phyloP scores from a whole-genome alignment of 306 rosid genomes.

The Cicer yamashitae region DNA sequence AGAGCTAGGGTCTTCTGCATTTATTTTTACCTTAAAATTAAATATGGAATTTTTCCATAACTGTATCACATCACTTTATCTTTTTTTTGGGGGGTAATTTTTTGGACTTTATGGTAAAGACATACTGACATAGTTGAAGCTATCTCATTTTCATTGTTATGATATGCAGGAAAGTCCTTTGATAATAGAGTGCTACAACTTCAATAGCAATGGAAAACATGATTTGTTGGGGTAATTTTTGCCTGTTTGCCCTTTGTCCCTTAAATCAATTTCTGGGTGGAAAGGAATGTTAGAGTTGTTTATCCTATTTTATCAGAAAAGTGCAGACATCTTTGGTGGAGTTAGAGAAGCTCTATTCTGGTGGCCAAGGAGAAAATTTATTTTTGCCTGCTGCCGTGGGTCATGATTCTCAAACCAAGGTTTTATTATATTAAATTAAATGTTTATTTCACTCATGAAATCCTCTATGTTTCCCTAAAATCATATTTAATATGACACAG shows the following conservation, averaged over 20 bases:
- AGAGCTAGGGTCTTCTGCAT: slow-evolving; percentile 18
- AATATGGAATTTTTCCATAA: slow-evolving; percentile 34
- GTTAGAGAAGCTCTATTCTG: slow-evolving; percentile 76
- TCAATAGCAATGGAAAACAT: slow-evolving; percentile 90
- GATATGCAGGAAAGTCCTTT: slow-evolving; percentile 81
- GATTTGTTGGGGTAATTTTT: slow-evolving; percentile 89
- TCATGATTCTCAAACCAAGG: slow-evolving; percentile 83
- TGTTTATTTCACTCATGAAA: slow-evolving; percentile 26
- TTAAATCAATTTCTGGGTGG: slow-evolving; percentile 32
- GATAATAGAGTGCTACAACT: slow-evolving; percentile 88
- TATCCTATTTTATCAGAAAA: slow-evolving; percentile 67
- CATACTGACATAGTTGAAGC: slow-evolving; percentile 16
- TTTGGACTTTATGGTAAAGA: slow-evolving; percentile 16
- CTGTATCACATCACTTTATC: slow-evolving; percentile 8
- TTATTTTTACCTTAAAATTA: slow-evolving; percentile 28
- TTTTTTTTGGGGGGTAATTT: slow-evolving; percentile 9
- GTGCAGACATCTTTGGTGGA: slow-evolving; percentile 78
- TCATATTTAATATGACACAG: slow-evolving; percentile 56
- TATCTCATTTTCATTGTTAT: slow-evolving; percentile 48
- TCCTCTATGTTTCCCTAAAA: slow-evolving; percentile 43
- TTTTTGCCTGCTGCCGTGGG: slow-evolving; percentile 62
- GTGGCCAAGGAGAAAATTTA: slow-evolving; percentile 73
- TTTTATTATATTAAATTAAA: slow-evolving; percentile 48
- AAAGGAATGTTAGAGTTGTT: slow-evolving; percentile 38
- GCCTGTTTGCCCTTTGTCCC: slow-evolving; percentile 30